phyloP scores from a whole-genome alignment of 352 stramenopile species.

The Pythium angustatum region DNA sequence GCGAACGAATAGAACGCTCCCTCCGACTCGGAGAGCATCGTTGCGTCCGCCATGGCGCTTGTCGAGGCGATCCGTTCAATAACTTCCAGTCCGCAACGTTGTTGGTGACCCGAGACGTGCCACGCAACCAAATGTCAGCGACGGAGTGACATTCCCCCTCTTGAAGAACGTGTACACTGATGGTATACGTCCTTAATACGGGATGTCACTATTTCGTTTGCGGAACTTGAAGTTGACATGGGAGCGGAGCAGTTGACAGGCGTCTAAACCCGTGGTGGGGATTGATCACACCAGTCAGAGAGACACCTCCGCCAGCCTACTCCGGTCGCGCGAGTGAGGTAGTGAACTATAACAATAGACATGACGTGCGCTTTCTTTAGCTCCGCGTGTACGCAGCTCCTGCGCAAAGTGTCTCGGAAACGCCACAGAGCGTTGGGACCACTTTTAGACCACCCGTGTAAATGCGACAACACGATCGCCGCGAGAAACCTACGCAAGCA shows the following conservation, averaged over 20 bases:
- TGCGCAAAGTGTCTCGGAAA: not conserved
- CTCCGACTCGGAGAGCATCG: slow-evolving; percentile 64
- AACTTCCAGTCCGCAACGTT: not conserved
- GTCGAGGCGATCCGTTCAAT: not conserved
- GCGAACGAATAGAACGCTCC: slow-evolving; percentile 82
- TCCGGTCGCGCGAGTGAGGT: too few species aligned
- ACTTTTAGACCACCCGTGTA: too few species aligned
- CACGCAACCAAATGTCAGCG: slow-evolving; percentile 14
- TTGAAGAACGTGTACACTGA: slow-evolving; percentile 6
- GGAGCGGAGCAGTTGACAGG: not conserved
- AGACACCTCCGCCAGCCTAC: not conserved
- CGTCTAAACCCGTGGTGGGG: not conserved
- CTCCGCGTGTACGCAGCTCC: not conserved
- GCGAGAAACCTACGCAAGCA: slow-evolving; percentile 2
- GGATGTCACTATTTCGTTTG: not conserved
- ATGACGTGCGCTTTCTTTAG: not conserved
- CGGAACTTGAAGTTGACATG: slow-evolving; percentile 20
- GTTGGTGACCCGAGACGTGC: slow-evolving; percentile 5
- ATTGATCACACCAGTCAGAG: not conserved
- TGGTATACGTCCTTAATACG: not conserved
- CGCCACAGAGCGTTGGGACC: not conserved
- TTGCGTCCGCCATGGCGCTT: slow-evolving; percentile 15
- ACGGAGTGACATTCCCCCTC: slow-evolving; percentile 7
- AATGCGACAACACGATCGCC: too few species aligned
- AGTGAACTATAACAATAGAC: too few species aligned